Base-by-base conservation (phyloP, 2,329 filamentous ascomycete species). In the Fusarium sp. region DNA sequence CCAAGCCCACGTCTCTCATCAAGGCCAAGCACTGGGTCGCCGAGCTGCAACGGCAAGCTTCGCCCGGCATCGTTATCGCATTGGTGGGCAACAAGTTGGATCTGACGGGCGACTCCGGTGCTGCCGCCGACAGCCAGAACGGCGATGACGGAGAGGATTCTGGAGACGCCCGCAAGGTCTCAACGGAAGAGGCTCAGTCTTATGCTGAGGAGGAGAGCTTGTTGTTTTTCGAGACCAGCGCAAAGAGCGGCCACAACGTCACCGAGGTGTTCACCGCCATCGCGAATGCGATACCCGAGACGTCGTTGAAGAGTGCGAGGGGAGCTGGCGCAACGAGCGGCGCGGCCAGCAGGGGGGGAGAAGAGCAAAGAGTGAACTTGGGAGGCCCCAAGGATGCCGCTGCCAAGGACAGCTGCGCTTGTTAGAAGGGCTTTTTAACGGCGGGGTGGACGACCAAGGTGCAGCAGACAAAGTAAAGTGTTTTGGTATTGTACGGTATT, bases 11-110 rank as follows among this genome's bases (percentile, higher is more conserved):
- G 58, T 98, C 95, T 56, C 92, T 99, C 77, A 91, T 94, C 84
- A 98, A 99, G 87, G 96, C 96, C 62, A 97, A 97, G 86, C 96
- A 98, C 88, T 99, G 96, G 96, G 95, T 99, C 64, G 96, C 96
- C 65, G 96, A 99, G 85, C 90, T 99, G 66, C 96, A 98, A 86
- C 92, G 96, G 80, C 96, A 99, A 85, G 96, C 96, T 2, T 96
- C 93, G 12, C 96, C 96, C 3, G 96, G 96, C 29, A 98, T 99
- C 78, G 96, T 98, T 67, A 98, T 99, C 80, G 95, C 96, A 63
- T 90, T 99, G 51, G 96, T 98, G 40, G 96, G 96, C 80, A 99
- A 99, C 90, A 98, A 98, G 87, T 88, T 96, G 71, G 96, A 99
- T 87, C 87, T 99, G 79, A 94, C 93, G 59, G 91, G 87, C 78